phyloP scores from a whole-genome alignment of 768 basidiomycete species.

The Xerocomellus intermedius region DNA sequence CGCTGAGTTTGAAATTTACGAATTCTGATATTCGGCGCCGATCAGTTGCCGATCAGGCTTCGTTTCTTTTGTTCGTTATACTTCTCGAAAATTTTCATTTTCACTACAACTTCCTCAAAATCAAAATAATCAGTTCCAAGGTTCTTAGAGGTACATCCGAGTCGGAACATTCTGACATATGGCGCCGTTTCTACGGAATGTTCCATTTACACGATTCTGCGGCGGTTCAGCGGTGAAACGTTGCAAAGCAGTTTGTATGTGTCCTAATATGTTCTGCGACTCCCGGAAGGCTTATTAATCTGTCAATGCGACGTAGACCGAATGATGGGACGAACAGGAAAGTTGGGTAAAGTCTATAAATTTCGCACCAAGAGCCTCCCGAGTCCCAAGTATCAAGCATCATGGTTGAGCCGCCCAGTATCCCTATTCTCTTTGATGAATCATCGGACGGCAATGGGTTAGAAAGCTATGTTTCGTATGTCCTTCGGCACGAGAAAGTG shows the following conservation, averaged over 20 bases:
- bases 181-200: background rate
- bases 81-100: background rate
- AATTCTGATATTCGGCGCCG: background rate
- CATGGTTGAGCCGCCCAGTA: background rate
- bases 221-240: background rate
- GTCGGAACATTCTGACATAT: background rate
- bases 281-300: background rate
- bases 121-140: background rate
- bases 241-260: background rate
- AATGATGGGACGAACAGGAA: background rate
- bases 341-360: background rate
- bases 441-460: constrained; percentile 48
- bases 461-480: constrained; percentile 71
- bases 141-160: too few relatives aligned
- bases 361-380: background rate
- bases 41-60: background rate
- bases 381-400: background rate
- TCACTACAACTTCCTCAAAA: background rate
- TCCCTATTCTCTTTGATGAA: background rate
- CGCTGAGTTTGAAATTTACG: background rate
- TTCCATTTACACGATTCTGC: background rate
- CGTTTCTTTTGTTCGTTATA: background rate
- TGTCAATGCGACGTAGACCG: background rate
- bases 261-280: background rate
- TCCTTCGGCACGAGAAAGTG: constrained; percentile 56